Evolutionary conservation across 176 grass and related monocot genomes (phyloP), one percentile per base, ranked within the genome.

Genomic region (Canna indica): DNA sequence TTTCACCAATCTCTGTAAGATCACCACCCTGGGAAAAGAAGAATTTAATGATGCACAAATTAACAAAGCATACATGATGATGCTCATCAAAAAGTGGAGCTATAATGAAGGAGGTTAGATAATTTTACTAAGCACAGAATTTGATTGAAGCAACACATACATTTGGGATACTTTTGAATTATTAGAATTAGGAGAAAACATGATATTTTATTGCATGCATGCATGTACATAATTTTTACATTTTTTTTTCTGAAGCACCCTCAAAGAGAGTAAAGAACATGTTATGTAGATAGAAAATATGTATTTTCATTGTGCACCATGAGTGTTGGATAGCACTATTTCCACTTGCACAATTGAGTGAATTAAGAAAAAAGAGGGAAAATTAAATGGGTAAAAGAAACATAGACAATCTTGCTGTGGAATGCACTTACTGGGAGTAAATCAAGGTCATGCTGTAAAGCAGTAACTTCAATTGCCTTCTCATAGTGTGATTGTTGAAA

Each of bases 1-100:
- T 93, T 90, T 99, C 94, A 39, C 94, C 94, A 82, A 99, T 99
- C 70, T 99, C 94, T 68, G 94, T 99, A 36, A 99, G 84, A 85
- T 99, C 90, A 29, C 90, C 89, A 24, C 94, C 94, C 94, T 99
- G 73, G 52, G 4, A 83, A 73, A n/a, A 31, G 10, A 80, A 83
- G 57, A 47, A 64, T 44, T 44, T 44, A 44, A 11, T 11, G 13
- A 10, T 44, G 44, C 59, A 75, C 16, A 29, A 52, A 76, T 57
- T 57, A 20, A 46, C 46, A 27, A 44, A 26, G n/a, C 5, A 22
- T n/a, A 57, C 45, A 53, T 67, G 28, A 53, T 67, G 28, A 10
- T 67, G 11, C 38, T 42, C 15, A 66, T 64, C 57, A 58, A 25
- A 73, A 24, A 41, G 44, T 61, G 32, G 66, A 74, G 54, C 25